phyloP scores from a whole-genome alignment of 345 rosid species.

The Moricandia moricandioides region DNA sequence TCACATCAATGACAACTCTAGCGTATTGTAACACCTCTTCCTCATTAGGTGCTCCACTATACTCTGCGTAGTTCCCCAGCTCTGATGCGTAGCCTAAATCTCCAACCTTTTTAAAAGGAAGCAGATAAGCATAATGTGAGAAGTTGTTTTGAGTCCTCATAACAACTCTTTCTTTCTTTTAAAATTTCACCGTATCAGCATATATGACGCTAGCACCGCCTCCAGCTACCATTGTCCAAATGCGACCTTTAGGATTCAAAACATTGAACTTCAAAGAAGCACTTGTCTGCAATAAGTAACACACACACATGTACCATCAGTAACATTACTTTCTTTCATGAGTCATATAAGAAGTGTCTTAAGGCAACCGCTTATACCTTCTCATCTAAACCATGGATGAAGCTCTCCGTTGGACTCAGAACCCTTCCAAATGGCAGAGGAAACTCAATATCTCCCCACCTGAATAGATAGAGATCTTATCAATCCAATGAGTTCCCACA shows the following conservation, averaged over 20 bases:
- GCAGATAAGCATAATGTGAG: constrained; percentile 6
- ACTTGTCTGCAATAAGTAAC: constrained; percentile 63
- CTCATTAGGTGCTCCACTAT: constrained; percentile 98
- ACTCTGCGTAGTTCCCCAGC: constrained; percentile 95
- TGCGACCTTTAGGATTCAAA: constrained; percentile 89
- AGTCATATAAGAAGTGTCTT: neutral
- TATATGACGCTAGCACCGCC: constrained; percentile 99
- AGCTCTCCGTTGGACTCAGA: constrained; percentile 72
- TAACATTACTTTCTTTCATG: neutral
- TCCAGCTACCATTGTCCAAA: constrained; percentile 99
- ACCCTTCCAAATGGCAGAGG: constrained; percentile 98
- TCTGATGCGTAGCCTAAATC: constrained; percentile 97
- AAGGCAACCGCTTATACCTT: constrained; percentile 48
- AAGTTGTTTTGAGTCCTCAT: neutral
- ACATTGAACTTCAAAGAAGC: constrained; percentile 94
- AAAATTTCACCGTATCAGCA: constrained; percentile 68
- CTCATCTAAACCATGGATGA: constrained; percentile 83
- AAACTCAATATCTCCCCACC: constrained; percentile 90
- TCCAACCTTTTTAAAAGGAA: constrained; percentile 64
- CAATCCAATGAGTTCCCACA: constrained; percentile 3
- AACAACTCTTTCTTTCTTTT: neutral
- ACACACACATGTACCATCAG: neutral
- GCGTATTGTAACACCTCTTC: constrained; percentile 98
- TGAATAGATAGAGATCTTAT: constrained; percentile 24
- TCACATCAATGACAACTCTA: constrained; percentile 91